Conservation (phyloP, 352 stramenopile species). For the Pythium monospermum region DNA sequence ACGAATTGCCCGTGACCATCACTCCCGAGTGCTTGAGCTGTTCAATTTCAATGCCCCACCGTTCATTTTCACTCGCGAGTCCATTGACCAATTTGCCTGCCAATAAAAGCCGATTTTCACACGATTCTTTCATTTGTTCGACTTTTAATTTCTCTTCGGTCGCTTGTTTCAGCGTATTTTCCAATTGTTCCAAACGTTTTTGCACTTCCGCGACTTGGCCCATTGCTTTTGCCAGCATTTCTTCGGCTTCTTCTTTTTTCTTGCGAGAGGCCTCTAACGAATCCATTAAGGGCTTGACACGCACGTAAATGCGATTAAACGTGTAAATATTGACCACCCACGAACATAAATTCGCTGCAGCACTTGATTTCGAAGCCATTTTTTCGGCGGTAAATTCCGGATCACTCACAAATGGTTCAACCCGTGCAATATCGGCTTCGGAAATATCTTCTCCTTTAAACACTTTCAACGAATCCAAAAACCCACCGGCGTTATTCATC, state of each 20-base stretch:
- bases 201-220: constrained; percentile 93
- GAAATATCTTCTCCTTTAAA: constrained; percentile 95
- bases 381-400: constrained; percentile 94
- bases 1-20: constrained; percentile 95
- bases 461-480: constrained; percentile 90
- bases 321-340: constrained; percentile 98
- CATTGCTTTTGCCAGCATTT: constrained; percentile 89
- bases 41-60: constrained; percentile 96
- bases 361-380: constrained; percentile 96
- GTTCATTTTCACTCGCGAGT: constrained; percentile 94
- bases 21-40: constrained; percentile 92
- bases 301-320: constrained; percentile 99
- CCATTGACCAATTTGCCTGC: constrained; percentile 95
- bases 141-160: constrained; percentile 96
- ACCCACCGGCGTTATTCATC: constrained; percentile 97
- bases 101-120: constrained; percentile 89
- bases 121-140: constrained; percentile 93
- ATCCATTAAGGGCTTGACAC: constrained; percentile 98
- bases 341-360: constrained; percentile 95
- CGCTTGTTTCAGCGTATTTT: constrained; percentile 92
- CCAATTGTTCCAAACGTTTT: constrained; percentile 86
- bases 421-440: constrained; percentile 89
- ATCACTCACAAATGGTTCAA: constrained; percentile 91
- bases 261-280: constrained; percentile 93
- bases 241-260: constrained; percentile 91